Percentiles rank a stretch among this genome's conserved stretches.
Evolutionary conservation across 768 basidiomycete species (phyloP).

Genomic region (Boletus sp.): DNA sequence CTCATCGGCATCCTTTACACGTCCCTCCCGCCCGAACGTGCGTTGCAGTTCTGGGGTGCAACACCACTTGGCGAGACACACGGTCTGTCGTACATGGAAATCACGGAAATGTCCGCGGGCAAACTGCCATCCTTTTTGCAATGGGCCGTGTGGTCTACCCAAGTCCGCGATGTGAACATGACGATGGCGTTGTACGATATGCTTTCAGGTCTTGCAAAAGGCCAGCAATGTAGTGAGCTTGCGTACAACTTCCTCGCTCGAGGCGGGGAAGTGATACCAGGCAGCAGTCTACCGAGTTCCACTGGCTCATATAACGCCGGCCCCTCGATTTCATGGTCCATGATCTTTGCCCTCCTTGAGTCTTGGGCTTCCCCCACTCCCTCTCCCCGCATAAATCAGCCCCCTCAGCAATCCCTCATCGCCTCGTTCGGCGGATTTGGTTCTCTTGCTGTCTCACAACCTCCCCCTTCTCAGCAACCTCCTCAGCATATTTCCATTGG

Average conservation of each 20-base stretch:
- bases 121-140: slow-evolving; percentile 76
- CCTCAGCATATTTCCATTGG: slow-evolving; percentile 45
- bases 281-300: slow-evolving; percentile 46
- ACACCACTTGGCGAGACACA: slow-evolving; percentile 42
- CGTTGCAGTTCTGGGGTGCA: slow-evolving; percentile 84
- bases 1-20: slow-evolving; percentile 82
- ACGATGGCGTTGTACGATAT: slow-evolving; percentile 83
- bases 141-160: slow-evolving; percentile 87
- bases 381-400: slow-evolving; percentile 42
- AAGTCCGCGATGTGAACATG: slow-evolving; percentile 68
- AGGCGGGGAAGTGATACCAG: slow-evolving; percentile 64
- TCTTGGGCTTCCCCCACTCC: slow-evolving; percentile 63
- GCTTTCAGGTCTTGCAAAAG: slow-evolving; percentile 79
- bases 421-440: slow-evolving; percentile 30
- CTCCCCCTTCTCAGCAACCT: slow-evolving; percentile 36
- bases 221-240: slow-evolving; percentile 79
- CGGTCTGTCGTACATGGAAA: slow-evolving; percentile 52
- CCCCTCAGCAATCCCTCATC: slow-evolving; percentile 40
- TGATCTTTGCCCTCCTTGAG: slow-evolving; percentile 72
- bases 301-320: slow-evolving; percentile 39
- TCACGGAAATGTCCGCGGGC: slow-evolving; percentile 56
- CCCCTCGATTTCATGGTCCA: slow-evolving; percentile 71
- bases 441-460: slow-evolving; percentile 28
- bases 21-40: slow-evolving; percentile 68
- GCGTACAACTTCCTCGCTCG: slow-evolving; percentile 87